Evolutionary conservation across 345 rosid species (phyloP).

Genomic region (Salix udensis): DNA sequence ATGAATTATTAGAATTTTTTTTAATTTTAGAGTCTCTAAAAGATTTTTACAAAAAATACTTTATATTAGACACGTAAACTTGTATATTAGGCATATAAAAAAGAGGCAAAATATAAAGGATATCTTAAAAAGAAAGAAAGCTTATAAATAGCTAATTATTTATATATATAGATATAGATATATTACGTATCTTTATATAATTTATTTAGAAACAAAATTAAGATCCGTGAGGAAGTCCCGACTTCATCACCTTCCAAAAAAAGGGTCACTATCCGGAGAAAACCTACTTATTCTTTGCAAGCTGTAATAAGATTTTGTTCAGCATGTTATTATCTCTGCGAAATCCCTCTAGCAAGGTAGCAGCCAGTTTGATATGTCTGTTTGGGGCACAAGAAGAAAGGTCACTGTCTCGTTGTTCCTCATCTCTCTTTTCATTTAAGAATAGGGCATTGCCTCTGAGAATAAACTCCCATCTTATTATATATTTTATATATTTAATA

Average conservation of each 20-base stretch:
- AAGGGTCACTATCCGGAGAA: slow-evolving; percentile 28
- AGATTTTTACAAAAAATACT: no score
- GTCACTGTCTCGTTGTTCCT: slow-evolving; percentile 46
- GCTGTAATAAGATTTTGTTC: background rate
- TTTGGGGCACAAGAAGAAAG: slow-evolving; percentile 18
- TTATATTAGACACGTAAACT: no score
- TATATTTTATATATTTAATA: background rate
- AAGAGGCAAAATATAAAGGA: no score
- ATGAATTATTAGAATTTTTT: no score
- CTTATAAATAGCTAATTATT: no score
- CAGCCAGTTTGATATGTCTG: slow-evolving; percentile 12
- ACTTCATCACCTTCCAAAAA: slow-evolving; percentile 10
- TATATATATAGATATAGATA: no score
- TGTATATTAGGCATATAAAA: no score
- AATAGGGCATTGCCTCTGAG: slow-evolving; percentile 32
- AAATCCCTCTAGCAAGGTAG: background rate
- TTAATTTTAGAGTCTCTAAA: no score
- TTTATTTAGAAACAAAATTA: no score
- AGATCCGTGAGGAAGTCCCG: no score
- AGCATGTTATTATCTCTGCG: background rate
- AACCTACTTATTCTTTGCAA: slow-evolving; percentile 16
- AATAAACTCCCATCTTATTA: slow-evolving; percentile 25
- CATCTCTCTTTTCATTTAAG: slow-evolving; percentile 42
- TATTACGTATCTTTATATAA: no score
- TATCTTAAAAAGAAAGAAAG: no score